Evolutionary conservation across 192 early-diverging fungal species (phyloP), one percentile per base, ranked within the genome.

Genomic region (Backusella mclennaniae): DNA sequence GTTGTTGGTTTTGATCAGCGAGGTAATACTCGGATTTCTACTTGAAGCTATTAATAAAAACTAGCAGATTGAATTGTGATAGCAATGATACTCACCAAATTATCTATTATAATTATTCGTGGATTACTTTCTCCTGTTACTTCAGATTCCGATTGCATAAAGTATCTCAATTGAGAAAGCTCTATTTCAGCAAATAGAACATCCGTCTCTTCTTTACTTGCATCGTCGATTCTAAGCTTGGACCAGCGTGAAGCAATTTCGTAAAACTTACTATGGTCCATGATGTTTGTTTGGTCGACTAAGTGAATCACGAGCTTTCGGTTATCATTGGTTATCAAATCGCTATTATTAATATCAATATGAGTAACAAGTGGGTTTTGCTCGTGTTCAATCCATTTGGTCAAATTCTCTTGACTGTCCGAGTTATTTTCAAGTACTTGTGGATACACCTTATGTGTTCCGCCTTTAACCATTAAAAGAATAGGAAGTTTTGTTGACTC

Each of bases 121-220:
- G 76, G 35, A 2, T 39, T 21, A 6, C 52, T 33, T 11, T 74
- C 33, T 44, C 46, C 44, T 5, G 52, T 52, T n/a, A 75, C 71
- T 44, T 82, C 80, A 78, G 87, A 90, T 42, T 87, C 86, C 21
- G 85, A 75, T 17, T 83, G 77, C 14, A 92, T 75, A 77, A 91
- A 93, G 33, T 86, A 74, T 14, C 79, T 78, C 90, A 89, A 93
- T 29, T 85, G 88, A 73, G 71, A 80, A 12, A 82, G 86, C 75
- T 93, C 88, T 49, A 93, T 73, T 83, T 88, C 90, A 26, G 87
- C 88, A 84, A 95, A 95, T 17, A 86, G 69, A 56, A 90, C 82
- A 12, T 39, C 44, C 44, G 73, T 14, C 7, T 14, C 26, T 63
- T 63, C 26, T 29, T 26, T 63, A 63, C 8, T 76, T 29, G 35